Percentiles rank a stretch among this genome's conserved stretches.
Evolutionary conservation across 2,329 filamentous ascomycete species (phyloP).

Genomic region (Colletotrichum camelliae): DNA sequence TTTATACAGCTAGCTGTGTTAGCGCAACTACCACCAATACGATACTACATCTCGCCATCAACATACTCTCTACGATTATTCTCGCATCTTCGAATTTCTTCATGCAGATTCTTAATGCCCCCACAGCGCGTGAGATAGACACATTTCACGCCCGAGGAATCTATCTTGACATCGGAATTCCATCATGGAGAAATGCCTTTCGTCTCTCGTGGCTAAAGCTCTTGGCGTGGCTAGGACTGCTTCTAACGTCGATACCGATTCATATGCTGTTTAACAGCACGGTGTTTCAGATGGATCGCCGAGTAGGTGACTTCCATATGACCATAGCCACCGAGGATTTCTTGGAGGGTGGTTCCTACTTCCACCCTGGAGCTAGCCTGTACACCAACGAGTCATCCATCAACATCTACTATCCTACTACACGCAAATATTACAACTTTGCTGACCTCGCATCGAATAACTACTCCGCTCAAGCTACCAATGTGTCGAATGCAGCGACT

Average conservation of each 20-base stretch:
- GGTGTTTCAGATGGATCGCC: conserved; percentile 19
- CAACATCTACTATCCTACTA: too few relatives aligned
- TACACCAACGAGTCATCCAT: background rate
- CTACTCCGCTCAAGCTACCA: too few relatives aligned
- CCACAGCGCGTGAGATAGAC: conserved; percentile 31
- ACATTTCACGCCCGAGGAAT: conserved; percentile 43
- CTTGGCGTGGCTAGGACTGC: conserved; percentile 25
- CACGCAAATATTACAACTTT: too few relatives aligned
- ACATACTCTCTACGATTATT: conserved; percentile 29
- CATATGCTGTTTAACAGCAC: conserved; percentile 30
- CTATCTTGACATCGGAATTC: conserved; percentile 51
- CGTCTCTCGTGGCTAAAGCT: conserved; percentile 24
- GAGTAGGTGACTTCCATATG: background rate
- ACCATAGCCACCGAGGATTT: conserved; percentile 22
- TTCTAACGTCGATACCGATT: conserved; percentile 29
- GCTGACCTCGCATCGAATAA: too few relatives aligned
- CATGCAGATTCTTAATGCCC: conserved; percentile 22
- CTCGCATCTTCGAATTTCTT: conserved; percentile 24
- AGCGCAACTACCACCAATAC: background rate
- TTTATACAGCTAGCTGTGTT: background rate
- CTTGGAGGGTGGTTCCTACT: background rate
- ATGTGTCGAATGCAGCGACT: too few relatives aligned
- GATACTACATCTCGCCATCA: conserved; percentile 50
- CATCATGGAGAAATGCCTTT: conserved; percentile 40
- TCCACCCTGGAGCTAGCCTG: background rate